Evolutionary conservation across 148 eudicot genomes (phyloP), one percentile per base, ranked within the genome.

Genomic region (Linanthus parryae): DNA sequence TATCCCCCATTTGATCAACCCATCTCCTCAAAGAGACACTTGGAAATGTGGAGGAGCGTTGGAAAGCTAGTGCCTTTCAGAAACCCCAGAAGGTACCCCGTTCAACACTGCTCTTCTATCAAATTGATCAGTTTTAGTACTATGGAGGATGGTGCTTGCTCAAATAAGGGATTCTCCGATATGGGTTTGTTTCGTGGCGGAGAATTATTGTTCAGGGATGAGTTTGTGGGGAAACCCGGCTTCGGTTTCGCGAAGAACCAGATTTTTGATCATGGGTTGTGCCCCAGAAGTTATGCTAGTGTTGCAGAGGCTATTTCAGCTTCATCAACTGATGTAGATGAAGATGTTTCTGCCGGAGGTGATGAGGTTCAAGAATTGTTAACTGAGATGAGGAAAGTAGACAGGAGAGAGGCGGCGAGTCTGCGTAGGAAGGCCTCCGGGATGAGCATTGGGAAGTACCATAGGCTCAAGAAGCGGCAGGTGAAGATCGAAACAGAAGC

Each of bases 401-500:
- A 77, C 52, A 72, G 26, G 44, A 72, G 59, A 53, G 66, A 49
- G 31, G 46, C 56, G 17, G 43, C 48, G 30, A 52, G 19, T 23
- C 43, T 41, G 52, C 35, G 8, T 39, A 65, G 53, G 24, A 41
- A 9, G 29, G 54, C 52, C 52, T 61, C 53, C 14, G 82, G 81
- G 45, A 66, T 84, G 68, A 53, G 73, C n/a, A 33, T 19, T 15
- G 25, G 25, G 58, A 90, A 64, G 73, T 84, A 83, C 47, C 46
- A 54, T n/a, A 38, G 40, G 18, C 81, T 92, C 54, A 77, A 44
- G 65, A 75, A 68, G 71, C 72, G 96, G 62, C 98, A 92, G 61
- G 76, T 81, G 55, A 79, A 79, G 74, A 70, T 82, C 23, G 98
- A 92, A 68, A 87, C 96, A 0, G 88, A 92, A 68, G 80, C 88